A percentile compares a stretch with the other conserved stretches of the same genome.
Evolutionary conservation across 2,329 filamentous ascomycete genomes (phyloP).

Genomic region (Curvularia lunata): DNA sequence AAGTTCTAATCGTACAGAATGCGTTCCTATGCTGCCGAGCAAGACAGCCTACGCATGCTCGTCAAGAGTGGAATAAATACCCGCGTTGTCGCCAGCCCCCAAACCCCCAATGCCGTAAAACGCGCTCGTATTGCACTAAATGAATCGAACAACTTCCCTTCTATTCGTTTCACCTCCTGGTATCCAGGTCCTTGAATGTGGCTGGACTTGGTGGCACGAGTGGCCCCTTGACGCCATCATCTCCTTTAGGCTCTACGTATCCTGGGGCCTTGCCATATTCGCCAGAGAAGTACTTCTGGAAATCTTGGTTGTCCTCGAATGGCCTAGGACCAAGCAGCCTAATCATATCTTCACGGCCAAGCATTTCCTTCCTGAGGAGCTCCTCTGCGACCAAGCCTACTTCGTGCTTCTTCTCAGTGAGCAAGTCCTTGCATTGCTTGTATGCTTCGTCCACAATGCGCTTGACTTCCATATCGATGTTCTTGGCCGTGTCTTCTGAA

Average conservation of each 20-base stretch:
- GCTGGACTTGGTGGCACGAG: constrained; percentile 43
- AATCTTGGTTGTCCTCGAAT: constrained; percentile 85
- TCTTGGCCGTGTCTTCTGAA: constrained; percentile 89
- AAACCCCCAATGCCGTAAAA: constrained; percentile 2
- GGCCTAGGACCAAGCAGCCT: constrained; percentile 83
- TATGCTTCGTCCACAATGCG: constrained; percentile 93
- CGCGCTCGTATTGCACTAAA: constrained; percentile 2
- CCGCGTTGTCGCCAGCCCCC: constrained; percentile 3
- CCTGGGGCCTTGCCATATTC: constrained; percentile 45
- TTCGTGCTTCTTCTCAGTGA: constrained; percentile 85
- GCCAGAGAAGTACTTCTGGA: constrained; percentile 84
- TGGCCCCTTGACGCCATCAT: constrained; percentile 44
- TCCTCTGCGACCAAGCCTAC: constrained; percentile 92
- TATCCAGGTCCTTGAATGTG: constrained; percentile 27
- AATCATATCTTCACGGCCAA: constrained; percentile 90
- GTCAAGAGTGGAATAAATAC: constrained; percentile 16
- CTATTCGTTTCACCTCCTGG: constrained; percentile 3
- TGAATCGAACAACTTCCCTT: neutral
- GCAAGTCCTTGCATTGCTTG: constrained; percentile 82
- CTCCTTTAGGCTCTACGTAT: constrained; percentile 41
- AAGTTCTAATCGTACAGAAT: constrained; percentile 3
- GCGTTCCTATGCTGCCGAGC: constrained; percentile 3
- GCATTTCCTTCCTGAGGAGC: constrained; percentile 86
- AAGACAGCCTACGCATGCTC: constrained; percentile 8
- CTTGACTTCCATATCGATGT: constrained; percentile 89